Conservation (phyloP, 345 rosid species). For the Lumnitzera littorea region DNA sequence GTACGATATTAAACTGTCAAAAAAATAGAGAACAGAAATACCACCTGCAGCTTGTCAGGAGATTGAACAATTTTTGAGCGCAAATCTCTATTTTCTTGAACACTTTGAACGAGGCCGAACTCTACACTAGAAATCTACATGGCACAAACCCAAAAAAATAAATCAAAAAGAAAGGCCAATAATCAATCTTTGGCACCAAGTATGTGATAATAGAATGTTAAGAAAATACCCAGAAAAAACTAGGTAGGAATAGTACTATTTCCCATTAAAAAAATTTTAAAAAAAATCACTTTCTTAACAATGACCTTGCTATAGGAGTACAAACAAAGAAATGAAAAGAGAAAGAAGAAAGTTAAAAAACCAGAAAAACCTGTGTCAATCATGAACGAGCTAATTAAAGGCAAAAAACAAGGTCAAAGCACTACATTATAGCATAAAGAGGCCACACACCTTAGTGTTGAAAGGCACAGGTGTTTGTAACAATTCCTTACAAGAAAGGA, state of each 20-base stretch:
- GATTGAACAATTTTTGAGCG: conserved; percentile 86
- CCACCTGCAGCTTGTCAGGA: conserved; percentile 88
- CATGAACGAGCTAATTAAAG: too few relatives aligned
- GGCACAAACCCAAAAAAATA: neutral
- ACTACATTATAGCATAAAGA: too few relatives aligned
- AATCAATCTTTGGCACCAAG: neutral
- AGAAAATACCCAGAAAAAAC: neutral
- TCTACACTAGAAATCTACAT: conserved; percentile 72
- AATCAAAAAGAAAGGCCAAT: neutral
- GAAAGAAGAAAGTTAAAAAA: too few relatives aligned
- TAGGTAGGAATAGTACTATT: neutral
- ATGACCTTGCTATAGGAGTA: too few relatives aligned
- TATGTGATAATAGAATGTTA: neutral
- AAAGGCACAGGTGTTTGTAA: too few relatives aligned
- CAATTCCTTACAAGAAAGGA: too few relatives aligned
- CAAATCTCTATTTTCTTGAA: conserved; percentile 73
- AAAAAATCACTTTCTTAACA: neutral
- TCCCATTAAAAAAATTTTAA: too few relatives aligned
- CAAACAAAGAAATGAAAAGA: too few relatives aligned
- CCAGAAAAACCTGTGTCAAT: too few relatives aligned
- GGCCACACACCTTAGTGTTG: too few relatives aligned
- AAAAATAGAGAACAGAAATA: neutral
- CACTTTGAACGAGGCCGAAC: conserved; percentile 70
- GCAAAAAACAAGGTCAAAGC: too few relatives aligned
- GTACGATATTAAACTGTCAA: too few relatives aligned